These are phyloP conservation scores for Quercus ilex DNA, from an alignment of 306 rosid species.

Conservation along the genomic window DNA sequence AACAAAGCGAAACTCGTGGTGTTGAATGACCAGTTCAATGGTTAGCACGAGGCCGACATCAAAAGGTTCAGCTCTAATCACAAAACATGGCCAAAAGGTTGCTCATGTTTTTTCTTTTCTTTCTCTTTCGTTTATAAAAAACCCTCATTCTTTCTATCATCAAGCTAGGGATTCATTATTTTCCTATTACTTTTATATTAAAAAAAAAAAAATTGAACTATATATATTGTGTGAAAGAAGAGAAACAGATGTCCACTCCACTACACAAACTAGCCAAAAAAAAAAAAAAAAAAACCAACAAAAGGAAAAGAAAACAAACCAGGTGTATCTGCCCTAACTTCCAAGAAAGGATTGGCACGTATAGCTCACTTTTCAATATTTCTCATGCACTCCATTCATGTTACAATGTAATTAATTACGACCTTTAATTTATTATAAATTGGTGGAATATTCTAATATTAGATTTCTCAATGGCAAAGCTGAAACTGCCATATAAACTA, in stretches of 20 bases:
- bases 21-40: neutral
- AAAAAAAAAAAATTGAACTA: no score
- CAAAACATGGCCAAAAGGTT: constrained; percentile 19
- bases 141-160: neutral
- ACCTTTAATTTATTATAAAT: neutral
- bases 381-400: neutral
- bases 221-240: no score
- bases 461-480: constrained; percentile 30
- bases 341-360: neutral
- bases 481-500: neutral
- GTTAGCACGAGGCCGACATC: constrained; percentile 22
- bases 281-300: no score
- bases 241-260: no score
- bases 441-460: constrained; percentile 15
- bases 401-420: neutral
- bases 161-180: neutral
- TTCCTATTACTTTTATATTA: no score
- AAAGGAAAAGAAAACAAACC: no score
- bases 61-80: neutral
- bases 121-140: neutral
- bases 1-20: neutral
- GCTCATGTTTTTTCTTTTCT: neutral
- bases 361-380: neutral
- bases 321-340: no score
- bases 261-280: no score